Conservation (phyloP, 73 alveolate genomes). For the Paramecium sonneborni region DNA sequence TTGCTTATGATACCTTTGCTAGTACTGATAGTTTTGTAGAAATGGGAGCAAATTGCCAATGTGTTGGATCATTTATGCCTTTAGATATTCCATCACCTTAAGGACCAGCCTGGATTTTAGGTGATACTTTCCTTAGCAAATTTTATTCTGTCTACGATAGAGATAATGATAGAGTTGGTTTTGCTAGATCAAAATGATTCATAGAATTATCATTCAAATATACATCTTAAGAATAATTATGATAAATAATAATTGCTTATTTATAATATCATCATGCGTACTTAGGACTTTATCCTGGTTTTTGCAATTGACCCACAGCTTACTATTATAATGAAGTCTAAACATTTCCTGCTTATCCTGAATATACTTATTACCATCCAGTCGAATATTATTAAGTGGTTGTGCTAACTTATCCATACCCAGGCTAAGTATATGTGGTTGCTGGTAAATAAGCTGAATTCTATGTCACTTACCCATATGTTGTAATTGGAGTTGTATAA, state of each 20-base stretch:
- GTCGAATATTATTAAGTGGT: not conserved
- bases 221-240: not conserved
- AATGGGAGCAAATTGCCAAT: constrained; percentile 59
- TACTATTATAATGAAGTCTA: not conserved
- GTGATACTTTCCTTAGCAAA: constrained; percentile 78
- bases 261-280: not conserved
- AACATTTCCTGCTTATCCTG: constrained; percentile 5
- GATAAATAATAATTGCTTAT: not conserved
- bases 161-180: constrained; percentile 80
- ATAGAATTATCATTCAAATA: not conserved
- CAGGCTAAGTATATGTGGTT: not conserved
- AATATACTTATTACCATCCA: constrained; percentile 32
- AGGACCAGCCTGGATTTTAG: constrained; percentile 72
- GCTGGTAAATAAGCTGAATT: not conserved
- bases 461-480: not conserved
- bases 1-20: constrained; percentile 60
- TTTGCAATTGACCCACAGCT: not conserved
- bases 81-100: constrained; percentile 66
- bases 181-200: constrained; percentile 73
- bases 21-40: constrained; percentile 63
- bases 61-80: constrained; percentile 67
- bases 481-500: not conserved
- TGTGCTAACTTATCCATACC: not conserved
- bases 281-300: not conserved
- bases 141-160: constrained; percentile 79